phyloP scores from a whole-genome alignment of 139 green algal genomes.

The Chlamydomonas applanata region DNA sequence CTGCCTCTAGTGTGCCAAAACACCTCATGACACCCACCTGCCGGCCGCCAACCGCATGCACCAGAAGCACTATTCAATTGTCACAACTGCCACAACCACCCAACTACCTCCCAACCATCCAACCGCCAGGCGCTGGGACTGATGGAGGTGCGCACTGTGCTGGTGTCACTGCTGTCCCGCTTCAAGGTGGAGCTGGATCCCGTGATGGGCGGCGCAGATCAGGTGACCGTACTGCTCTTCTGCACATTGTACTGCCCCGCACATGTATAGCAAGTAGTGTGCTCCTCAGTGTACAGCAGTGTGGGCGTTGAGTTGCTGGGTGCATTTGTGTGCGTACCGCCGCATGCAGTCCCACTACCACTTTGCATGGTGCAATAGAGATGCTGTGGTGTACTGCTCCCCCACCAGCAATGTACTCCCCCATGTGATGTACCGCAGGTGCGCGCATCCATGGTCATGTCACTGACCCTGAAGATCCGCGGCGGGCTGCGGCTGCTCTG shows the following conservation, averaged over 20 bases:
- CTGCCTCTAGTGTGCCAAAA: too few species aligned
- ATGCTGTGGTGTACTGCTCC: too few species aligned
- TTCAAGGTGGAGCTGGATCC: slow-evolving; percentile 48
- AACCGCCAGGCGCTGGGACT: slow-evolving; percentile 47
- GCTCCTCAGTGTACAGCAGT: neutral
- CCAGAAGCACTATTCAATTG: too few species aligned
- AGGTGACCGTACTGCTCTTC: neutral
- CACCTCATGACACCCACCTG: too few species aligned
- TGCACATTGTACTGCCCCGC: neutral
- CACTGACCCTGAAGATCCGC: slow-evolving; percentile 27
- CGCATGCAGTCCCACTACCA: neutral
- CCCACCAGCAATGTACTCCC: too few species aligned
- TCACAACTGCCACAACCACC: too few species aligned
- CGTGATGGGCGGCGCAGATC: neutral
- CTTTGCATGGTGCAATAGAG: neutral
- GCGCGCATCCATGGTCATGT: neutral
- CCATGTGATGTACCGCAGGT: too few species aligned
- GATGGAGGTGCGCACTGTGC: slow-evolving; percentile 54
- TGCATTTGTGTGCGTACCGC: too few species aligned
- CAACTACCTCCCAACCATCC: too few species aligned
- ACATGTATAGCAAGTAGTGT: neutral
- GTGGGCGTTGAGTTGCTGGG: neutral
- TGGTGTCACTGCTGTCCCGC: slow-evolving; percentile 39
- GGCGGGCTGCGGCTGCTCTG: neutral
- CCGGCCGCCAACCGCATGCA: too few species aligned